phyloP scores from a whole-genome alignment of 2,329 filamentous ascomycete genomes.

The Colletotrichum lini region DNA sequence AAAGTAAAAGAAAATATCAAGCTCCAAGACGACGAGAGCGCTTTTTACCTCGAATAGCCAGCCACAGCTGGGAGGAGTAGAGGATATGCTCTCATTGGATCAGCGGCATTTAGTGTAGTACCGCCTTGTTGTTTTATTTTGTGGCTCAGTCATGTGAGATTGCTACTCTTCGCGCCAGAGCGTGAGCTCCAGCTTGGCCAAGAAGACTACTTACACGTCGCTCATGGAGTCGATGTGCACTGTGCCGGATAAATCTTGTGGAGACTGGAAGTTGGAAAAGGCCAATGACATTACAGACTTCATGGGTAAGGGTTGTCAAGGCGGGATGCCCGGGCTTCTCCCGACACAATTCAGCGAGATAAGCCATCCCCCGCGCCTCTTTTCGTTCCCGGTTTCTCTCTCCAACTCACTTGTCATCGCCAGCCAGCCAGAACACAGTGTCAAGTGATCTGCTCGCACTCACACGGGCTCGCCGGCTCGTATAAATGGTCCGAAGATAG shows the following conservation, averaged over 20 bases:
- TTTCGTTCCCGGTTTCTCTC: not conserved
- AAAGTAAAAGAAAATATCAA: too few relatives aligned
- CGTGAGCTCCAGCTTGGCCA: not conserved
- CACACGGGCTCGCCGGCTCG: not conserved
- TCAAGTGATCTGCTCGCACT: not conserved
- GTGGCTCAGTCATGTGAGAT: too few relatives aligned
- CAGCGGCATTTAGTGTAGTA: not conserved
- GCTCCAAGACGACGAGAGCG: too few relatives aligned
- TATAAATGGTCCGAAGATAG: conserved; percentile 18
- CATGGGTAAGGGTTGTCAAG: not conserved
- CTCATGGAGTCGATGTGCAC: not conserved
- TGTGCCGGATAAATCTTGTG: not conserved
- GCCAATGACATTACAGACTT: not conserved
- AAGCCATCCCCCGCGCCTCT: not conserved
- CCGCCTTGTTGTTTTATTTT: not conserved
- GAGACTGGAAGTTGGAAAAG: not conserved
- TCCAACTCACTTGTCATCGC: not conserved
- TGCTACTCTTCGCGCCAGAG: not conserved
- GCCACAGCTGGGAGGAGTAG: too few relatives aligned
- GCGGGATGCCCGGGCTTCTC: not conserved
- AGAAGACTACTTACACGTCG: not conserved
- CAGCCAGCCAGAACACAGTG: not conserved
- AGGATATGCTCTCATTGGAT: not conserved
- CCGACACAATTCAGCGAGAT: conserved; percentile 13
- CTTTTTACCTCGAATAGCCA: not conserved